Evolutionary conservation across 2,329 filamentous ascomycete species (phyloP).

Genomic region (Penicillium sp.): DNA sequence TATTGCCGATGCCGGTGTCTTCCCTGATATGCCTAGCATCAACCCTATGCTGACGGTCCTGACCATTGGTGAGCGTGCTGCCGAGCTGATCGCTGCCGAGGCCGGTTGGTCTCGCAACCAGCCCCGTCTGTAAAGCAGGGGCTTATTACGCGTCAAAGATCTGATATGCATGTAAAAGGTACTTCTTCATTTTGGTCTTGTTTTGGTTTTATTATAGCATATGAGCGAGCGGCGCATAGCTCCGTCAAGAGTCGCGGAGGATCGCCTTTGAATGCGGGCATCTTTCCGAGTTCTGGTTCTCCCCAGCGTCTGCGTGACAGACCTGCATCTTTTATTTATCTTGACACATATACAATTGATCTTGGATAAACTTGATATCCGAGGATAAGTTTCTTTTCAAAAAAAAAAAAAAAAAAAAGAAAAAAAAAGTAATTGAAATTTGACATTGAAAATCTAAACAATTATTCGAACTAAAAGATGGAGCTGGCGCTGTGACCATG

Average conservation of each 20-base stretch:
- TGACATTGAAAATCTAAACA: not conserved
- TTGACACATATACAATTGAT: slow-evolving; percentile 9
- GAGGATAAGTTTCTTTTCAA: not conserved
- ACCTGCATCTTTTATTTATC: slow-evolving; percentile 7
- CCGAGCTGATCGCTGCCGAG: slow-evolving; percentile 77
- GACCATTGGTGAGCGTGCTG: slow-evolving; percentile 77
- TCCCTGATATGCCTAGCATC: slow-evolving; percentile 81
- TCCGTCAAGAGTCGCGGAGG: not conserved
- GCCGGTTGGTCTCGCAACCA: slow-evolving; percentile 64
- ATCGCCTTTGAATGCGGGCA: not conserved
- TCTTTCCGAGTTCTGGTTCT: not conserved
- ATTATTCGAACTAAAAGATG: not conserved
- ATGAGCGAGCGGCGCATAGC: slow-evolving; percentile 23
- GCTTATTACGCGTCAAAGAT: slow-evolving; percentile 2
- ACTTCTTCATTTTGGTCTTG: slow-evolving; percentile 10
- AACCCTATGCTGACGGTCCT: slow-evolving; percentile 92
- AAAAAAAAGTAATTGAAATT: no score
- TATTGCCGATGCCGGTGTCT: slow-evolving; percentile 83
- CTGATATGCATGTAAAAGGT: slow-evolving; percentile 23
- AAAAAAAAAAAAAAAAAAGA: no score
- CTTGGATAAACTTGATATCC: not conserved
- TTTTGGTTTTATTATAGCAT: slow-evolving; percentile 24
- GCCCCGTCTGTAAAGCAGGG: slow-evolving; percentile 50
- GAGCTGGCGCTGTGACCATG: not conserved
- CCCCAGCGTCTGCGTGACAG: slow-evolving; percentile 10